phyloP scores from a whole-genome alignment of 345 rosid genomes.

The Eutrema heterophyllum region DNA sequence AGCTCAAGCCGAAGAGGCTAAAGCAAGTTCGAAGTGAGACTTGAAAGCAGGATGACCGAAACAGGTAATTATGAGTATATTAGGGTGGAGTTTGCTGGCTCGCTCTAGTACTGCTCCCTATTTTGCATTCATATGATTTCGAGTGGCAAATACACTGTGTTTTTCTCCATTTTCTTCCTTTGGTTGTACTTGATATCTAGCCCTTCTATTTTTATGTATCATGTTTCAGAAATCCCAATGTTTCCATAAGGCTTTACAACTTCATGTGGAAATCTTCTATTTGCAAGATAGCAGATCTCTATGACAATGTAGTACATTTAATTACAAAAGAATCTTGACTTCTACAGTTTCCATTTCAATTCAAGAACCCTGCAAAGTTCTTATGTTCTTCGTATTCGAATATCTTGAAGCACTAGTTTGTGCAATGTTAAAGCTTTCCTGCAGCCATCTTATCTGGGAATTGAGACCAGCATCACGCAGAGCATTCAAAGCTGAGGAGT shows the following conservation, averaged over 20 bases:
- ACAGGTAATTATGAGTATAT: conserved; percentile 16
- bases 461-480: conserved; percentile 71
- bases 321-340: conserved; percentile 15
- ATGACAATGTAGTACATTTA: conserved; percentile 3
- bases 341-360: neutral
- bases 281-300: conserved; percentile 15
- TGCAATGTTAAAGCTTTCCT: conserved; percentile 42
- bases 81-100: neutral
- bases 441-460: conserved; percentile 61
- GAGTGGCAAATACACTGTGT: conserved; percentile 18
- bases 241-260: conserved; percentile 15
- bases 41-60: conserved; percentile 32
- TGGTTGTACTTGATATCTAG: conserved; percentile 18
- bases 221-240: neutral
- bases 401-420: conserved; percentile 17
- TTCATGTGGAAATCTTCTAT: conserved; percentile 12
- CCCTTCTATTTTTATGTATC: conserved; percentile 8
- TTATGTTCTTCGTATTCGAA: neutral
- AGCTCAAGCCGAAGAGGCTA: conserved; percentile 43
- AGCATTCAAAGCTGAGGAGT: conserved; percentile 61
- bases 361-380: conserved; percentile 3
- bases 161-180: conserved; percentile 3
- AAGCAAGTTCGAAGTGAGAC: conserved; percentile 51
- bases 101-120: neutral
- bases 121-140: conserved; percentile 17